A percentile compares a stretch with the other conserved stretches of the same genome.
Conservation (phyloP, 2,329 filamentous ascomycete genomes). For the Cadophora luteo-olivacea region DNA sequence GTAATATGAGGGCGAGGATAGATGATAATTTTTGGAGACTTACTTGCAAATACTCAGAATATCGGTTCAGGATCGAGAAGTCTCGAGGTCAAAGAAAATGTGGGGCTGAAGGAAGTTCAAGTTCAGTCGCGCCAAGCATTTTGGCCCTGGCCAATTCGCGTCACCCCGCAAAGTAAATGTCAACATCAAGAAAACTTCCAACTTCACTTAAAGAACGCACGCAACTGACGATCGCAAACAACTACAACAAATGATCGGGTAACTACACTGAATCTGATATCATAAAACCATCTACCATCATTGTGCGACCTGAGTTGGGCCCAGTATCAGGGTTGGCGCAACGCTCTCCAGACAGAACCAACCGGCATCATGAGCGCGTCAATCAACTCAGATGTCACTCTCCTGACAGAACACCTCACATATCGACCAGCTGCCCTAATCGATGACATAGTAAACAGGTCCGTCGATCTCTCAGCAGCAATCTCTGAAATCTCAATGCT, state of each 20-base stretch:
- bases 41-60: neutral
- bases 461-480: neutral
- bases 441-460: slow-evolving; percentile 20
- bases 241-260: too few species aligned
- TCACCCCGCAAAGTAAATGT: slow-evolving; percentile 27
- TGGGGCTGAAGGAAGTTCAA: neutral
- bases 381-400: slow-evolving; percentile 54
- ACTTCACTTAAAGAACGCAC: neutral
- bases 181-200: slow-evolving; percentile 22
- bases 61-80: neutral
- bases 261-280: neutral
- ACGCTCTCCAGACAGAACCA: neutral
- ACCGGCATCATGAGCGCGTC: slow-evolving; percentile 36
- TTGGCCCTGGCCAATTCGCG: slow-evolving; percentile 13
- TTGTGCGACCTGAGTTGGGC: neutral
- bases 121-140: slow-evolving; percentile 8
- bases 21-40: neutral
- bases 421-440: slow-evolving; percentile 75
- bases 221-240: neutral
- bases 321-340: slow-evolving; percentile 13
- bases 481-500: slow-evolving; percentile 35
- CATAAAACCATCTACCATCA: neutral
- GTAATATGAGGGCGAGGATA: neutral
- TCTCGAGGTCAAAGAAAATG: neutral
- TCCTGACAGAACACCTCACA: slow-evolving; percentile 94